A percentile compares a stretch with the other conserved stretches of the same genome.
Evolutionary conservation across 352 stramenopile genomes (phyloP).

Genomic region (Phytophthora syringae): DNA sequence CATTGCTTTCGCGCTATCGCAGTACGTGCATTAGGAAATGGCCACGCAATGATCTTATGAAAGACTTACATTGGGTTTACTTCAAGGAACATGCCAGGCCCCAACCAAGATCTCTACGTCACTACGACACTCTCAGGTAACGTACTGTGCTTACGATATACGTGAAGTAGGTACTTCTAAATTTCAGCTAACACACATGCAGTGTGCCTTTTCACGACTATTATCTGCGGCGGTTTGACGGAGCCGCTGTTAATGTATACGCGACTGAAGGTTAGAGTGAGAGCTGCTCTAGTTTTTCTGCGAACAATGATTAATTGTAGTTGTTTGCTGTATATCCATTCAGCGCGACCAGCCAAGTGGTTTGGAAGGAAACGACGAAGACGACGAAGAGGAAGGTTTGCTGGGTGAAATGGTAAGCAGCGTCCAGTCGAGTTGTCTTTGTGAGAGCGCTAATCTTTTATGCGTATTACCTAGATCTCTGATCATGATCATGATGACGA

Average conservation of each 20-base stretch:
- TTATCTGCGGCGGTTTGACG: slow-evolving; percentile 94
- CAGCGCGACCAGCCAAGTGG: slow-evolving; percentile 28
- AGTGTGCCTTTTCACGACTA: slow-evolving; percentile 97
- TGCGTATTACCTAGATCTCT: slow-evolving; percentile 34
- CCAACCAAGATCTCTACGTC: slow-evolving; percentile 90
- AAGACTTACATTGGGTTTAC: neutral
- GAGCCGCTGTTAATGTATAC: slow-evolving; percentile 89
- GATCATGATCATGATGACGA: slow-evolving; percentile 47
- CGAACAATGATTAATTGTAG: neutral
- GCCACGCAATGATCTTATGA: neutral
- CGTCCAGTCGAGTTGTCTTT: neutral
- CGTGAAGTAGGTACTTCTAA: neutral
- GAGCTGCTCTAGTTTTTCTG: neutral
- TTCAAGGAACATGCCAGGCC: slow-evolving; percentile 92
- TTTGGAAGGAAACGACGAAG: slow-evolving; percentile 17
- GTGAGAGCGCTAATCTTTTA: neutral
- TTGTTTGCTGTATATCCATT: neutral
- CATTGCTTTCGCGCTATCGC: slow-evolving; percentile 86
- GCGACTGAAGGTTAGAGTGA: slow-evolving; percentile 56
- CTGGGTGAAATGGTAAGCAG: slow-evolving; percentile 39
- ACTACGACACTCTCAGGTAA: slow-evolving; percentile 72
- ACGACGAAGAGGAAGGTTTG: slow-evolving; percentile 57
- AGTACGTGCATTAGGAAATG: slow-evolving; percentile 38
- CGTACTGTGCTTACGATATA: neutral
- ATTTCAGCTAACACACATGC: neutral